Base-by-base conservation (phyloP, 345 rosid species). In the Rhodomyrtus tomentosa region DNA sequence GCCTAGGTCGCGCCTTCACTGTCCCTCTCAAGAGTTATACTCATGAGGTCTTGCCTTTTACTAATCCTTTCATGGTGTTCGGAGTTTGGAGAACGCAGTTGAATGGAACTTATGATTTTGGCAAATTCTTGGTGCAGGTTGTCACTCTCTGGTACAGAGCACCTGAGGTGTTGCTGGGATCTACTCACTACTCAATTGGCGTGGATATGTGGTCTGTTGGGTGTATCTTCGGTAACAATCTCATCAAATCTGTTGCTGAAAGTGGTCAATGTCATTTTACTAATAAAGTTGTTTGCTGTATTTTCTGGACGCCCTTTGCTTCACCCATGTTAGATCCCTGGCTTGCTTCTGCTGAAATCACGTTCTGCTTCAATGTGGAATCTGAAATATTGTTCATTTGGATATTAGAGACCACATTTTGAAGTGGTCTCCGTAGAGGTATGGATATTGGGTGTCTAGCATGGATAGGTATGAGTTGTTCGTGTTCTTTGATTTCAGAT, bases 181-280 rank as follows among this genome's bases (percentile, higher is more conserved):
- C 95, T 11, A 89, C 95, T 80, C 97, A 93, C 81, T 95, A 96
- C 76, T 96, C 99, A 40, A 94, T 96, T 7, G 98, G 89, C 29
- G 98, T 95, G 24, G 99, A 96, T 48, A 94, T 96, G 88, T 96
- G 99, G 99, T 96, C 99, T 25, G 98, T 96, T 45, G 99, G 99
- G 24, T 96, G 99, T 90, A 95, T 96, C 84, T 96, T 95, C 6
- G 98, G 95, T 94, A 86, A 68, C 82, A n/a, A 24, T 32, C 82
- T 52, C 5, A 15, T 81, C 27, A 49, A 87, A 92, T 95, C 92
- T 45, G 98, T 68, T 10, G 0, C 79, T 2, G 45, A 25, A 68
- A 68, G 76, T 36, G 25, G 45, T 11, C 0, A 6, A 36, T 36
- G 45, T 68, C 55, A 4, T 4, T 36, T 0, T 36, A 32, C 45